phyloP scores from a whole-genome alignment of 192 early-diverging fungal species.

The Rhizophagus sp. region DNA sequence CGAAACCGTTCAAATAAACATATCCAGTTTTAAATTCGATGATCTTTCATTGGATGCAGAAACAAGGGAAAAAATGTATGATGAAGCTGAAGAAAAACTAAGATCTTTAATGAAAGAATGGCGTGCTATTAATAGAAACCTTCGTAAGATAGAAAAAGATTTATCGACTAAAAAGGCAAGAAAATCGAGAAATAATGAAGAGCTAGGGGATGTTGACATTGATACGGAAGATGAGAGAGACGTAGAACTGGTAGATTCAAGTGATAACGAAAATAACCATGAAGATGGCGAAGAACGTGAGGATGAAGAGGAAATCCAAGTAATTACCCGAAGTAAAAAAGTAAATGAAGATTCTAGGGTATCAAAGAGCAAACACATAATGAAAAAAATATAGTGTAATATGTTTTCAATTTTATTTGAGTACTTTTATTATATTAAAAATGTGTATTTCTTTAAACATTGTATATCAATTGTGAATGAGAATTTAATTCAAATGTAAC shows the following conservation, averaged over 20 bases:
- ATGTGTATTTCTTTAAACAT: too few relatives aligned
- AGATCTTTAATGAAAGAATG: neutral
- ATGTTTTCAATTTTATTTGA: neutral
- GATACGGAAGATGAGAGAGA: neutral
- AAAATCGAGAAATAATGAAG: neutral
- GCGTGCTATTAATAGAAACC: neutral
- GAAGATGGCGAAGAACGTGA: neutral
- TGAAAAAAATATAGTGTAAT: neutral
- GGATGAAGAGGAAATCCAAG: neutral
- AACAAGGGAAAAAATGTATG: constrained; percentile 3
- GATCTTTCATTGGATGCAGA: neutral
- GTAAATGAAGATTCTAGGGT: neutral
- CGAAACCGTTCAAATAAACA: neutral
- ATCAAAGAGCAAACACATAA: neutral
- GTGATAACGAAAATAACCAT: neutral
- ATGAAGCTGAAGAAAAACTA: neutral
- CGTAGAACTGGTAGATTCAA: neutral
- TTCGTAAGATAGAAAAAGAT: neutral
- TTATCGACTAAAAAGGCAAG: neutral
- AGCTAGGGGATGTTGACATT: neutral
- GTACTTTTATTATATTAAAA: too few relatives aligned
- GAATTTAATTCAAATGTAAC: too few relatives aligned
- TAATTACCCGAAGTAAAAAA: neutral
- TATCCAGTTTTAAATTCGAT: constrained; percentile 11
- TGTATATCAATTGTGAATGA: too few relatives aligned